Evolutionary conservation across 495 filamentous ascomycete genomes (phyloP).

Genomic region (Podospora fimiseda): DNA sequence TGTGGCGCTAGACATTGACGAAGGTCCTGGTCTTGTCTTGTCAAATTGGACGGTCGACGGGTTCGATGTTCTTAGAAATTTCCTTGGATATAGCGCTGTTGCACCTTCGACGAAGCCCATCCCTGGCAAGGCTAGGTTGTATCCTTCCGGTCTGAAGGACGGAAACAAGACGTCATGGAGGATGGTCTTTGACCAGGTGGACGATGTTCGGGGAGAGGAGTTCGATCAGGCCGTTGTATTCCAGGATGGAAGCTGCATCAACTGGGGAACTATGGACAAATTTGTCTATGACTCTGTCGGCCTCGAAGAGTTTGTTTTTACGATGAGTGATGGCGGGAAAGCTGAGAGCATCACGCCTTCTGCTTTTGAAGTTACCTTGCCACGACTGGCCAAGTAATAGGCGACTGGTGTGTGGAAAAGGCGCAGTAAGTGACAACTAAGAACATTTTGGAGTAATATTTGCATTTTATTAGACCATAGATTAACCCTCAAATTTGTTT

Average conservation of each 20-base stretch:
- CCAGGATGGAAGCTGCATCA: background rate
- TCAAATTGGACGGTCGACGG: background rate
- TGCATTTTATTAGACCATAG: too few relatives aligned
- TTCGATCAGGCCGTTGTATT: background rate
- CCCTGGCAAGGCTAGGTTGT: background rate
- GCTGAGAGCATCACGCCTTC: background rate
- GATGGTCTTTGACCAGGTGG: conserved; percentile 4
- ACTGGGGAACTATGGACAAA: conserved; percentile 1
- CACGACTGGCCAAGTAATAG: background rate
- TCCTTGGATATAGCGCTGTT: background rate
- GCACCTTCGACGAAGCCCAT: background rate
- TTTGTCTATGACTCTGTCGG: background rate
- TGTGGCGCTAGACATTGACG: background rate
- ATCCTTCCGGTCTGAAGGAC: background rate
- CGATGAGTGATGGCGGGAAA: background rate
- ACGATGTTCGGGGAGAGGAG: background rate
- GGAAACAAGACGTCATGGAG: conserved; percentile 1
- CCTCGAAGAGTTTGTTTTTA: conserved; percentile 1
- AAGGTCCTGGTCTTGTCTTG: background rate
- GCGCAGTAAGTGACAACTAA: too few relatives aligned
- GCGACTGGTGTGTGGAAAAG: too few relatives aligned
- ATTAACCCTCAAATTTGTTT: too few relatives aligned
- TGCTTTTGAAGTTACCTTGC: background rate
- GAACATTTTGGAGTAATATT: too few relatives aligned
- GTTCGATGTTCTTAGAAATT: background rate